Percentiles rank a stretch among this genome's conserved stretches.
These are phyloP conservation scores for Acrodontium crateriforme DNA, from an alignment of 2,329 filamentous ascomycete species.

Conservation along the genomic window DNA sequence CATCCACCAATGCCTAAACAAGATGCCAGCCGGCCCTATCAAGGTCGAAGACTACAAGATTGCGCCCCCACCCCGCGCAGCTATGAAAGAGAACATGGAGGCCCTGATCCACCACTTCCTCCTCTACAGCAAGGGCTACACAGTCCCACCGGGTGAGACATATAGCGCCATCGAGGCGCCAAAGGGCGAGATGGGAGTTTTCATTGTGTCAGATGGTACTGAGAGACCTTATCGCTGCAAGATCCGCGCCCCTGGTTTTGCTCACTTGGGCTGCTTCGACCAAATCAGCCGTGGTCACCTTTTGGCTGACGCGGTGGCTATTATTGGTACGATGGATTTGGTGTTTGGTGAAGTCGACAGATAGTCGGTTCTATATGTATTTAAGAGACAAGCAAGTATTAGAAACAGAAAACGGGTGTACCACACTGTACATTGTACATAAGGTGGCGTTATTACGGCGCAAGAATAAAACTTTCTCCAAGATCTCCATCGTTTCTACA, in stretches of 20 bases:
- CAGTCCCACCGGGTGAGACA: slow-evolving; percentile 92
- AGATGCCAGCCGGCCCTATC: slow-evolving; percentile 91
- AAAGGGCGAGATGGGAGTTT: slow-evolving; percentile 99
- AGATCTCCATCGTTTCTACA: too few species aligned
- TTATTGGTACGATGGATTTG: slow-evolving; percentile 57
- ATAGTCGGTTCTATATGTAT: too few species aligned
- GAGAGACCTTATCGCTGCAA: slow-evolving; percentile 96
- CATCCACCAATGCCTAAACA: slow-evolving; percentile 96
- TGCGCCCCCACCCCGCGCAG: slow-evolving; percentile 81
- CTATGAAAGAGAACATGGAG: slow-evolving; percentile 99
- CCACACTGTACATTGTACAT: too few species aligned
- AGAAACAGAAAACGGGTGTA: too few species aligned
- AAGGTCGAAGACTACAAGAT: slow-evolving; percentile 99
- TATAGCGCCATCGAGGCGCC: slow-evolving; percentile 98
- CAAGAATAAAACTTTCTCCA: too few species aligned
- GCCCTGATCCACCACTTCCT: slow-evolving; percentile 98
- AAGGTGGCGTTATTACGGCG: too few species aligned
- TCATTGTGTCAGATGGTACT: slow-evolving; percentile 85
- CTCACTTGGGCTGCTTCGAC: slow-evolving; percentile 87
- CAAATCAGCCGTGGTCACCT: slow-evolving; percentile 85
- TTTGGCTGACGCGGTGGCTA: slow-evolving; percentile 89
- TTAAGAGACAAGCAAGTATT: too few species aligned
- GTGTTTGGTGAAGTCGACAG: too few species aligned
- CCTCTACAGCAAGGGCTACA: slow-evolving; percentile 96
- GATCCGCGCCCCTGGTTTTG: slow-evolving; percentile 92